Evolutionary conservation across 2,329 filamentous ascomycete species (phyloP), one percentile per base, ranked within the genome.

Genomic region (Alternaria sp.): DNA sequence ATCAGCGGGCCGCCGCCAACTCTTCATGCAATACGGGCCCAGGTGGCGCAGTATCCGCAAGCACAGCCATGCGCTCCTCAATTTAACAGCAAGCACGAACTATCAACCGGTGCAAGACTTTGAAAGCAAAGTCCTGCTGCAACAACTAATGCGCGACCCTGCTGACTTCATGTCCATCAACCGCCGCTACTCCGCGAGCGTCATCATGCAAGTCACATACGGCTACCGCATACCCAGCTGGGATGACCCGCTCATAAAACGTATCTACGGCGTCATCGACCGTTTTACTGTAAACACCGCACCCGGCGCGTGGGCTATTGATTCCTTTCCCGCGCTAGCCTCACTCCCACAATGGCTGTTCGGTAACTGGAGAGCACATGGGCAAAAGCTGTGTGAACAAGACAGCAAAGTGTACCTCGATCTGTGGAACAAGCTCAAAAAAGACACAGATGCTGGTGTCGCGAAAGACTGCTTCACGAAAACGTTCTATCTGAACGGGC

Each of bases 1-100:
- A 83, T 83, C 79, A 83, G 30, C 83, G 81, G 64, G 86, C 80
- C 54, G 83, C 79, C 50, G 85, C 83, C 77, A 81, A 50, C 72
- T 83, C 3, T 74, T 84, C n/a, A 77, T 80, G 26, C 80, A 72
- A 0, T 85, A 85, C 65, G 71, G 77, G 26, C 71, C 78, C 75
- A 61, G 77, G 71, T 57, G 69, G 77, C n/a, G 82, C 73, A 74
- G 75, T 62, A 67, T 77, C 77, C 69, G 77, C 78, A 62, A 78
- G 71, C 17, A 79, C 76, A 15, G 72, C 80, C 15, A 77, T 69
- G 65, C 62, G 13, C 57, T 79, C 19, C 62, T 79, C 40, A 77
- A 77, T 72, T 43, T 78, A 55, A 50, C 68, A 3, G 68, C 75
- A 0, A 73, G 71, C 3, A 69, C 69, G 3, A 77, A 75, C 0